Conservation (phyloP, 768 basidiomycete species). For the Boletus rubroflammeus region DNA sequence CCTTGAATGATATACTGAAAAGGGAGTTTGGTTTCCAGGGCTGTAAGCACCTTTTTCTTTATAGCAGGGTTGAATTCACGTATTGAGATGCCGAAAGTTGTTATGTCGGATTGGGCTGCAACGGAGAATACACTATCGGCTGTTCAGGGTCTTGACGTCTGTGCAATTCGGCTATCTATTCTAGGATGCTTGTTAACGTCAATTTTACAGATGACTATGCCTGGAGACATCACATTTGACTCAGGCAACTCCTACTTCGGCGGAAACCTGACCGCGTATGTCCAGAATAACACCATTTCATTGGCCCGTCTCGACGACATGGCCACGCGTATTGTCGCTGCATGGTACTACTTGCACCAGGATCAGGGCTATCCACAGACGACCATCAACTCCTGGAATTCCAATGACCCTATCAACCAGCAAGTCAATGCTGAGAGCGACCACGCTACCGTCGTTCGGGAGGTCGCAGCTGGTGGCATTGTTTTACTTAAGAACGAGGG, state of each 20-base stretch:
- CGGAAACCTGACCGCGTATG: conserved; percentile 50
- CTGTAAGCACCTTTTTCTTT: conserved; percentile 33
- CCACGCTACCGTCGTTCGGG: conserved; percentile 48
- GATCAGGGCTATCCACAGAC: conserved; percentile 27
- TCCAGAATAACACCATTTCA: conserved; percentile 58
- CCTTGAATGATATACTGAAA: conserved; percentile 60
- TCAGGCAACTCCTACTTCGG: conserved; percentile 55
- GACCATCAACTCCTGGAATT: conserved; percentile 28
- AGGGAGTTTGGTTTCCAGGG: conserved; percentile 65
- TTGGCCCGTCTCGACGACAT: conserved; percentile 62
- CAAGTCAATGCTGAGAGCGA: conserved; percentile 57
- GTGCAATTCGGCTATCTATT: conserved; percentile 13
- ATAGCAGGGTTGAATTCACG: neutral
- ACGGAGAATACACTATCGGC: conserved; percentile 46
- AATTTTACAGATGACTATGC: conserved; percentile 62
- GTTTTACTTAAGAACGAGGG: conserved; percentile 67
- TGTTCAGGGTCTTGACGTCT: conserved; percentile 59
- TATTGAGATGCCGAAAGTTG: conserved; percentile 30
- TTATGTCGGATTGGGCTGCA: conserved; percentile 65
- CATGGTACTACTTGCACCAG: conserved; percentile 46
- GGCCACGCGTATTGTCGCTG: conserved; percentile 67
- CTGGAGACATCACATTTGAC: conserved; percentile 49
- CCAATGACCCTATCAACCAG: conserved; percentile 30
- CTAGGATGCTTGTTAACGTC: neutral
- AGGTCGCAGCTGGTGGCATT: conserved; percentile 64